These are phyloP conservation scores for Metschnikowia baotianmanensis DNA, from an alignment of 805 yeast species.

Conservation along the genomic window DNA sequence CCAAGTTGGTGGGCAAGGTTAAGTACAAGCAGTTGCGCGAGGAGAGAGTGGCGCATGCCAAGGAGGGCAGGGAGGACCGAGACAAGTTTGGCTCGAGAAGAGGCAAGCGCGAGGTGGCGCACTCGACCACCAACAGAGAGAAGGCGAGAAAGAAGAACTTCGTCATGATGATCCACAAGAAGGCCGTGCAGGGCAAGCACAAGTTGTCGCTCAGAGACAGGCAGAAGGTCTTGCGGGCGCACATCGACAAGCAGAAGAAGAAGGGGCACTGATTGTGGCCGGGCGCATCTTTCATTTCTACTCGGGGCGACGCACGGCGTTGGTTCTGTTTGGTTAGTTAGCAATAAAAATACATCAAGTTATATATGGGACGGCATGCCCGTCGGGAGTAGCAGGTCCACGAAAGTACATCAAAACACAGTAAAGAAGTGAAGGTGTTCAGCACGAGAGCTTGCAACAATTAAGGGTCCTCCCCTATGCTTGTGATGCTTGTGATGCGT, in stretches of 20 bases:
- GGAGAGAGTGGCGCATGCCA: conserved; percentile 82
- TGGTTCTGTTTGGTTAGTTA: conserved; percentile 3
- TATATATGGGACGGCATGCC: conserved; percentile 10
- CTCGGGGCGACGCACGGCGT: not conserved
- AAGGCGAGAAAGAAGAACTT: conserved; percentile 98
- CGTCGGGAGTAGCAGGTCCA: not conserved
- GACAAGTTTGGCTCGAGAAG: conserved; percentile 86
- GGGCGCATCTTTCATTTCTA: conserved; percentile 1
- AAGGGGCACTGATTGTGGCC: conserved; percentile 51
- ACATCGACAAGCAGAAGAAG: conserved; percentile 86
- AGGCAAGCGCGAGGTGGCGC: conserved; percentile 73
- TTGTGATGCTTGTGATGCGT: conserved; percentile 1
- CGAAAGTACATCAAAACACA: conserved; percentile 16
- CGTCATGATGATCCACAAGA: conserved; percentile 97
- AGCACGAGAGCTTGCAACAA: not conserved
- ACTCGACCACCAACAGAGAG: conserved; percentile 92
- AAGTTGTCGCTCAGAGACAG: conserved; percentile 86
- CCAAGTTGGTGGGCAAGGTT: conserved; percentile 70
- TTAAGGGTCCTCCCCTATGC: not conserved
- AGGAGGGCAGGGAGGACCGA: conserved; percentile 91
- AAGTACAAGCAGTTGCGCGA: conserved; percentile 84
- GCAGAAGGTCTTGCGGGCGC: conserved; percentile 83
- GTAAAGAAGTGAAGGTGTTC: conserved; percentile 11
- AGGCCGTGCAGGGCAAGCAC: conserved; percentile 90
- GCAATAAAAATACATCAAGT: conserved; percentile 10